phyloP scores from a whole-genome alignment of 148 eudicot genomes.

The Limonium bicolor region DNA sequence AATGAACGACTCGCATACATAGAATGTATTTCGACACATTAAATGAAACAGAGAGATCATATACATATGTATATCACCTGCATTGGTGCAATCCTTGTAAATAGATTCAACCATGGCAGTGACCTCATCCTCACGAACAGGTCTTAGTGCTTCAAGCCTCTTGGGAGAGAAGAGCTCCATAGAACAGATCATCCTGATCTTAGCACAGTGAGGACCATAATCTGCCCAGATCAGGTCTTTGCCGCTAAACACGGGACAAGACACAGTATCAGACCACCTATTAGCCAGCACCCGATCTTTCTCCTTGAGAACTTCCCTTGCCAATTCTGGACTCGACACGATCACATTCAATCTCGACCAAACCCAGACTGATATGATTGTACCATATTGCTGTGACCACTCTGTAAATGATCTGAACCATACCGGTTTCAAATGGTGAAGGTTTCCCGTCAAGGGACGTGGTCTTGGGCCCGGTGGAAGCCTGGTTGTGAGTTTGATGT shows the following conservation, averaged over 20 bases:
- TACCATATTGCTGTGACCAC: constrained; percentile 57
- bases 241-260: constrained; percentile 10
- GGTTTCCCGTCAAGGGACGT: constrained; percentile 55
- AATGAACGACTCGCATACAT: too few relatives aligned
- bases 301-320: constrained; percentile 23
- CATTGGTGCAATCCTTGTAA: constrained; percentile 17
- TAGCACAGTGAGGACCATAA: constrained; percentile 26
- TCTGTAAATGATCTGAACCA: constrained; percentile 46
- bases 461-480: constrained; percentile 72
- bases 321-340: constrained; percentile 21
- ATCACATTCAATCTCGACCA: constrained; percentile 32
- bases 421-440: constrained; percentile 50
- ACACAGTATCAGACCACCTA: constrained; percentile 12
- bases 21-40: too few relatives aligned
- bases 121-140: constrained; percentile 32
- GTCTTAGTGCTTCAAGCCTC: constrained; percentile 26
- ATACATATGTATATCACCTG: too few relatives aligned
- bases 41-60: too few relatives aligned
- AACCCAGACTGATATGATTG: constrained; percentile 43
- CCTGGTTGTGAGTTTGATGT: not conserved
- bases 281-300: constrained; percentile 20
- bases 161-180: constrained; percentile 26
- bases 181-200: constrained; percentile 15
- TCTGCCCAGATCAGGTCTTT: constrained; percentile 22
- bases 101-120: constrained; percentile 21